Evolutionary conservation across 352 stramenopile genomes (phyloP), one percentile per base, ranked within the genome.

Genomic region (Pythium scleroteichum): DNA sequence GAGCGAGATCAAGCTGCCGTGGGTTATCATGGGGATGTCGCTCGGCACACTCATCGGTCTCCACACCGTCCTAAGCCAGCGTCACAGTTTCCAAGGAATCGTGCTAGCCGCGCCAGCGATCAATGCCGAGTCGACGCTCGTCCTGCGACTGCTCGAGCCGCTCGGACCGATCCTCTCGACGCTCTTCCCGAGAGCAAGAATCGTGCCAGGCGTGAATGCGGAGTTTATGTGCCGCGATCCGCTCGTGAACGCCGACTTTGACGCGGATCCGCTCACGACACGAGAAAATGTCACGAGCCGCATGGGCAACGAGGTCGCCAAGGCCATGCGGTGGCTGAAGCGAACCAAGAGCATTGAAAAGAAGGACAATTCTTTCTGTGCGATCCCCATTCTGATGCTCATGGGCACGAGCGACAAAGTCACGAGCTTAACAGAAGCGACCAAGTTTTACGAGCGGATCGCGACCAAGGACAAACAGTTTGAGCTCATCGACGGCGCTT

Each of bases 401-500:
- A 65, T 66, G 58, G 63, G 63, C 26, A 47, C 35, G 9, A 20
- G 59, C 2, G 63, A 71, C 57, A 58, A 59, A 24, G 57, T 71
- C 1, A 66, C 56, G 27, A 71, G 46, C 52, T 48, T 85, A 4
- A 59, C 69, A 17, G 26, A 78, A 16, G 78, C 77, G 3, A 26
- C 73, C 24, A 50, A 70, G 40, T 92, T 92, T 42, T 74, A 77
- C 49, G 54, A 48, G 6, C 69, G 75, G 10, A 42, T 79, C 22
- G 67, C 62, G 0, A 80, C 51, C 42, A 57, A 26, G 5, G 79
- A 90, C 73, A 92, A 92, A 60, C 68, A 78, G 41, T 71, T 90
- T 45, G 77, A 75, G 59, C 23, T 83, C 14, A 79, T 92, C 29
- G 66, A 75, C 4, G 80, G 71, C 0, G 53, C 75, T 13, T 90